Evolutionary conservation across 306 rosid species (phyloP).

Genomic region (Trichosanthes cucumerina): DNA sequence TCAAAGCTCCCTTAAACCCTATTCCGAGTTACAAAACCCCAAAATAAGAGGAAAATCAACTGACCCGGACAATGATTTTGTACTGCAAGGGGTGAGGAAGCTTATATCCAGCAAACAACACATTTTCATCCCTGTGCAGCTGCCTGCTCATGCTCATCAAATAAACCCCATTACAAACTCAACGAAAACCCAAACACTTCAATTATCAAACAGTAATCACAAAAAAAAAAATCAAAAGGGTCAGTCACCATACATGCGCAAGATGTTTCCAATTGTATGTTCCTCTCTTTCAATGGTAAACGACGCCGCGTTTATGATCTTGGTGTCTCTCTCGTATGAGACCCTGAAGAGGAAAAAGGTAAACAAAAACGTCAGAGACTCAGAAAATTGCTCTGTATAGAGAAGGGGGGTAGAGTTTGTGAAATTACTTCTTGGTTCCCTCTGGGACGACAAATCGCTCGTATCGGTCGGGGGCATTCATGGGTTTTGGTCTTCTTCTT

Average conservation of each 20-base stretch:
- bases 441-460: conserved; percentile 95
- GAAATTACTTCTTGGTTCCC: conserved; percentile 69
- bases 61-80: conserved; percentile 81
- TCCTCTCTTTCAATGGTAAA: conserved; percentile 94
- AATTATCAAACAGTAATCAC: neutral
- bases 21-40: neutral
- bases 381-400: neutral
- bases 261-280: conserved; percentile 80
- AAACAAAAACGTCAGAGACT: neutral
- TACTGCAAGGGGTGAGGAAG: conserved; percentile 96
- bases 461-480: conserved; percentile 96
- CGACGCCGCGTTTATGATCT: conserved; percentile 85
- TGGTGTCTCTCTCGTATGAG: conserved; percentile 88
- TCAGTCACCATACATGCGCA: conserved; percentile 46
- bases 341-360: conserved; percentile 34
- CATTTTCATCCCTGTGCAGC: conserved; percentile 71
- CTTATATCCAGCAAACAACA: conserved; percentile 90
- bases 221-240: neutral
- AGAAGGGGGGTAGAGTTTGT: neutral
- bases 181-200: neutral
- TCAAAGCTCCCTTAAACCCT: neutral
- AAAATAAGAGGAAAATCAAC: conserved; percentile 6
- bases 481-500: conserved; percentile 16
- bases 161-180: neutral
- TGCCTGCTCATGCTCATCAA: conserved; percentile 50